phyloP scores from a whole-genome alignment of 75 land plant genomes.

The Sequoia sempervirens region DNA sequence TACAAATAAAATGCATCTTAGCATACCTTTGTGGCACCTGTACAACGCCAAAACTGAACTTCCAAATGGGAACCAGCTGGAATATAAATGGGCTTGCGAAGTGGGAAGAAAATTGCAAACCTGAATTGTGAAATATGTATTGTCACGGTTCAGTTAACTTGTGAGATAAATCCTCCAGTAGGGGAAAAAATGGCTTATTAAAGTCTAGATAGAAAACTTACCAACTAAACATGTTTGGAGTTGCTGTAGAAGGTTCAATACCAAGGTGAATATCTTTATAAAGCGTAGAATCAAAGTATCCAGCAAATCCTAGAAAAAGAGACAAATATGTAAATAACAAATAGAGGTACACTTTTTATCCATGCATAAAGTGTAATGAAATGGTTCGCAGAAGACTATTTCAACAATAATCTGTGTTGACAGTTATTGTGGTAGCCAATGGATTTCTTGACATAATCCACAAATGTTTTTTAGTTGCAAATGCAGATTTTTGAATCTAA shows the following conservation, averaged over 20 bases:
- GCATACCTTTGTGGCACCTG: constrained; percentile 67
- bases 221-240: constrained; percentile 99
- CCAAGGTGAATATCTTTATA: constrained; percentile 98
- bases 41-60: constrained; percentile 92
- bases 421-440: background rate
- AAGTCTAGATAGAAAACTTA: constrained; percentile 14
- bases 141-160: background rate
- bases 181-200: background rate
- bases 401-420: background rate
- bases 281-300: constrained; percentile 90
- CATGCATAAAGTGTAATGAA: background rate
- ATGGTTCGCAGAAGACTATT: background rate
- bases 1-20: background rate
- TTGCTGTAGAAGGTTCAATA: constrained; percentile 94
- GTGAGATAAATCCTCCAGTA: background rate
- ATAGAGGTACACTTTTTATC: background rate
- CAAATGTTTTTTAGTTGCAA: background rate
- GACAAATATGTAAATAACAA: background rate
- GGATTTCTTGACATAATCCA: background rate
- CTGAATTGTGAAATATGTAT: constrained; percentile 24
- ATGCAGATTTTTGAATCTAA: background rate
- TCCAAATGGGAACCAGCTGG: constrained; percentile 58
- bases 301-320: constrained; percentile 77
- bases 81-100: constrained; percentile 70
- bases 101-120: constrained; percentile 95